These are phyloP conservation scores for Botrytis cinerea DNA, from an alignment of 2,329 filamentous ascomycete genomes.

Conservation along the genomic window DNA sequence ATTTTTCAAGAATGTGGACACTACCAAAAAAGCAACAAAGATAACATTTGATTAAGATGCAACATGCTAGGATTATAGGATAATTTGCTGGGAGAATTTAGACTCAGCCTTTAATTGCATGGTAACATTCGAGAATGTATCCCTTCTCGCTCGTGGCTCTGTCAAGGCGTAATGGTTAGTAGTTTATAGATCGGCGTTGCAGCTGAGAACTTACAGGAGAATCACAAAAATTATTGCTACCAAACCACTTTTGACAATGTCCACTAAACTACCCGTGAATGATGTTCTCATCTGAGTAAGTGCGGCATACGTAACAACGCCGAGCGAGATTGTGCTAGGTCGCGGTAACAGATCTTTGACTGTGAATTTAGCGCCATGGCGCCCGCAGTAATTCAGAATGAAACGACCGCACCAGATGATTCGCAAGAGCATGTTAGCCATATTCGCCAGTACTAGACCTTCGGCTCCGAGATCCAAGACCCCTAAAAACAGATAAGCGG, in stretches of 20 bases:
- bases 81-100: slow-evolving; percentile 13
- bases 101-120: slow-evolving; percentile 45
- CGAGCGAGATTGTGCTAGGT: slow-evolving; percentile 47
- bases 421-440: slow-evolving; percentile 83
- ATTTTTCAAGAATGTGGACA: slow-evolving; percentile 89
- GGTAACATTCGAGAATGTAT: slow-evolving; percentile 55
- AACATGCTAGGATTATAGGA: slow-evolving; percentile 13
- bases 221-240: slow-evolving; percentile 55
- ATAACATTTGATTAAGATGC: slow-evolving; percentile 76
- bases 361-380: slow-evolving; percentile 47
- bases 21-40: slow-evolving; percentile 82
- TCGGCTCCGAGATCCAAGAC: slow-evolving; percentile 69
- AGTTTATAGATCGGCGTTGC: not conserved
- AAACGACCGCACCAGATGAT: slow-evolving; percentile 80
- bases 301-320: slow-evolving; percentile 48
- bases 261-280: slow-evolving; percentile 38
- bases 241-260: slow-evolving; percentile 50
- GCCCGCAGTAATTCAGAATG: slow-evolving; percentile 63
- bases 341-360: slow-evolving; percentile 49
- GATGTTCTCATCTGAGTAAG: slow-evolving; percentile 41
- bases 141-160: slow-evolving; percentile 57
- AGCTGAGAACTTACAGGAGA: slow-evolving; percentile 56
- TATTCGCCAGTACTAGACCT: slow-evolving; percentile 84
- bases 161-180: slow-evolving; percentile 27
- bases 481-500: slow-evolving; percentile 75